Evolutionary conservation across 768 basidiomycete genomes (phyloP), one percentile per base, ranked within the genome.

Genomic region (Cystofilobasidium bisporidii): DNA sequence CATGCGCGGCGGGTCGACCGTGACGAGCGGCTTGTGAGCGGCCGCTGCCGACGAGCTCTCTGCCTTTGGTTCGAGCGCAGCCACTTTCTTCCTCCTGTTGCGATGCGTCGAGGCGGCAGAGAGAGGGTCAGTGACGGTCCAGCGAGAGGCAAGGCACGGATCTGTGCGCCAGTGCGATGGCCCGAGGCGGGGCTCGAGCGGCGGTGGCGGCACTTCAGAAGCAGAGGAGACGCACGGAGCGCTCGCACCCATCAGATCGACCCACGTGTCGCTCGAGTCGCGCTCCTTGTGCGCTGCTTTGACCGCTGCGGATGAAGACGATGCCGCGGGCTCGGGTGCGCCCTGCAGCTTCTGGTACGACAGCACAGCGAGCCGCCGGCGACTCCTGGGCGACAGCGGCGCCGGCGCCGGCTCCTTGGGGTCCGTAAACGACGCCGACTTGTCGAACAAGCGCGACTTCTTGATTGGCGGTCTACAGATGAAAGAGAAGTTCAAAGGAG

Each of bases 401-500:
- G 59, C 36, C 9, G 36, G 38, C 22, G 59, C 59, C n/a, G 59
- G 59, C 36, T n/a, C 38, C 1, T 6, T 26, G 3, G 59, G 59
- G 59, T 60, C 38, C 14, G 59, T 43, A 36, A 60, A 60, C 32
- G 59, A 43, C 36, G 59, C 33, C 11, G 59, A 26, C 26, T 60
- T 60, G 15, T 38, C 24, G 38, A 43, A 38, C 6, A 43, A 36
- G 4, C n/a, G 20, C 2, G 59, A 40, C 41, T 40, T 60, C 36
- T 43, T 60, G 36, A 10, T 36, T 8, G 36, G 59, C 20, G 59
- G 41, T 56, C 53, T 56, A 30, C 28, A 17, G 18, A 10, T 2
- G 38, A 24, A n/a, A n/a, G n/a, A n/a, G n/a, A n/a, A n/a, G n/a
- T n/a, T n/a, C n/a, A n/a, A n/a, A n/a, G n/a, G n/a, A n/a, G n/a